Evolutionary conservation across 306 rosid species (phyloP).

Genomic region (Medicago ruthenica): DNA sequence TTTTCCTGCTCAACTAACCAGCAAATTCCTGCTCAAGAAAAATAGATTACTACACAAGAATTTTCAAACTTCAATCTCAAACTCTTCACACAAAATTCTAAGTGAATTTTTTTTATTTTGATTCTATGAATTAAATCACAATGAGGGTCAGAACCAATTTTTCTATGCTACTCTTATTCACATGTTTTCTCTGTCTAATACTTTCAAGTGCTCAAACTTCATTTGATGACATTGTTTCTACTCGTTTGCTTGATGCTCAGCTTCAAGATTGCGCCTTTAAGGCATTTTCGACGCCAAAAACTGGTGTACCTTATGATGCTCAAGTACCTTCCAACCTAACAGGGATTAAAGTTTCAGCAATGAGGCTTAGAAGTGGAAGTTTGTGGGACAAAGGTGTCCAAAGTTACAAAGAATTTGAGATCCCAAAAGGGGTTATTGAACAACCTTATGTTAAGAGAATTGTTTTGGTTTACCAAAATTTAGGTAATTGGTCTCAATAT

Average conservation of each 20-base stretch:
- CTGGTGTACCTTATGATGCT: conserved; percentile 50
- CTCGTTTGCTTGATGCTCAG: conserved; percentile 50
- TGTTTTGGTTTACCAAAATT: conserved; percentile 59
- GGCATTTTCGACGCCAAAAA: conserved; percentile 42
- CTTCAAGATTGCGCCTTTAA: conserved; percentile 61
- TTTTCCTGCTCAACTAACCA: neutral
- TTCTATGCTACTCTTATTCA: conserved; percentile 20
- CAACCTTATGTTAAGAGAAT: conserved; percentile 58
- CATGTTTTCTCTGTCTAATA: conserved; percentile 18
- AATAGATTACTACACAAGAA: neutral
- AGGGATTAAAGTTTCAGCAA: conserved; percentile 50
- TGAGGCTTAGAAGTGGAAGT: conserved; percentile 61
- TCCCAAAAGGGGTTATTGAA: conserved; percentile 57
- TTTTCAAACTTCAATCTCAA: neutral
- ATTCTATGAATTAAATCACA: too few species aligned
- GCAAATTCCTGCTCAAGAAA: neutral
- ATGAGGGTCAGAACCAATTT: conserved; percentile 39
- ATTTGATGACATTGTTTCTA: conserved; percentile 22
- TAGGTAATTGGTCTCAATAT: conserved; percentile 58
- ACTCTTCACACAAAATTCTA: neutral
- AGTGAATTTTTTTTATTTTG: conserved; percentile 1
- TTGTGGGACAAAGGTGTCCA: conserved; percentile 49
- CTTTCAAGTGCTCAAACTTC: conserved; percentile 36
- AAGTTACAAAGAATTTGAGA: conserved; percentile 58
- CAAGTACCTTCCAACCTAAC: conserved; percentile 45